A percentile compares a stretch with the other conserved stretches of the same genome.
Evolutionary conservation across 129 eudicot species (phyloP).

Genomic region (Mikania micrantha): DNA sequence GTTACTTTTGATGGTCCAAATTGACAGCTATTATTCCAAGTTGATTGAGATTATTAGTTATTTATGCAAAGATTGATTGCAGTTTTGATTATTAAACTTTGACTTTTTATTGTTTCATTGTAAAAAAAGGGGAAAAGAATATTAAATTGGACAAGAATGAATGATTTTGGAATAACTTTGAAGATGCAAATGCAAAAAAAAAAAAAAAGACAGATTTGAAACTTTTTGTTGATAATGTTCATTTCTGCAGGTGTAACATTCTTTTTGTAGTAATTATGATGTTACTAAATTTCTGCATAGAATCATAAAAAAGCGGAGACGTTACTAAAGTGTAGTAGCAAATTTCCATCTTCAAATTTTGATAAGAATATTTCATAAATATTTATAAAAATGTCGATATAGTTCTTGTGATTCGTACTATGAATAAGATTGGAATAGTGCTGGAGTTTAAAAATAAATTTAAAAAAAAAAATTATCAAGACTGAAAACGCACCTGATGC

Average conservation of each 20-base stretch:
- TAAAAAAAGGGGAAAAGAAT: background rate
- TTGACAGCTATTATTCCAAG: background rate
- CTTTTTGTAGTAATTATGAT: background rate
- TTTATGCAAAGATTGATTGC: background rate
- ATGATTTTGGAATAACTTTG: background rate
- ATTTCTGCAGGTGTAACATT: background rate
- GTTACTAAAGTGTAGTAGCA: background rate
- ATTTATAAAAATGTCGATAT: constrained; percentile 1
- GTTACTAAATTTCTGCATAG: background rate
- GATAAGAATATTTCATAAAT: background rate
- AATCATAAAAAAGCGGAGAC: background rate
- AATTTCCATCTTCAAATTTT: constrained; percentile 1
- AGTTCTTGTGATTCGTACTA: background rate
- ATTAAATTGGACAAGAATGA: background rate
- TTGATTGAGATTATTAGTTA: too few relatives aligned
- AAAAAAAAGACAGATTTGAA: background rate
- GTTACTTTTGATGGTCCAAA: background rate
- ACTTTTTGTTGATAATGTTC: constrained; percentile 3
- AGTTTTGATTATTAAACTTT: background rate
- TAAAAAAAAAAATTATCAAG: too few relatives aligned
- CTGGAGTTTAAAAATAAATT: too few relatives aligned
- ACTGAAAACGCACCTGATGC: background rate
- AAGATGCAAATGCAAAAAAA: constrained; percentile 6
- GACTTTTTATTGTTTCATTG: constrained; percentile 8
- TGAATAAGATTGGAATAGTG: too few relatives aligned